Evolutionary conservation across 306 rosid species (phyloP).

Genomic region (Malus asiatica): DNA sequence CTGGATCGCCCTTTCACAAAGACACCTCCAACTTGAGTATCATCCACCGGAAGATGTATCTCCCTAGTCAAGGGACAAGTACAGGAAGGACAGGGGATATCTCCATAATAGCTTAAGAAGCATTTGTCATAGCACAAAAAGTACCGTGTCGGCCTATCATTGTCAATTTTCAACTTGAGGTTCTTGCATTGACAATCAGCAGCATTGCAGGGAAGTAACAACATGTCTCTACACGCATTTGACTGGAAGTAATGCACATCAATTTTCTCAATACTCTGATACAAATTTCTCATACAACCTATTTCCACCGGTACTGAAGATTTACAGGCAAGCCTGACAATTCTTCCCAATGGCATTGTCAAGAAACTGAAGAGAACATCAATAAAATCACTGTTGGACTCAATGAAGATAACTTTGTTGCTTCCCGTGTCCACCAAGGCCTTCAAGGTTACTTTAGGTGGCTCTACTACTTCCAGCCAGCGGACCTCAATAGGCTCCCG

Average conservation of each 20-base stretch:
- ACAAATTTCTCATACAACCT: constrained; percentile 7
- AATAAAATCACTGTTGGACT: neutral
- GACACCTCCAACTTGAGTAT: neutral
- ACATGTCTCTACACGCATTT: neutral
- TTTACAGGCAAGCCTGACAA: neutral
- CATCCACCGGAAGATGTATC: neutral
- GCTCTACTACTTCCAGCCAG: too few species aligned
- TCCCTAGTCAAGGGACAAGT: too few species aligned
- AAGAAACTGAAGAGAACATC: constrained; percentile 10
- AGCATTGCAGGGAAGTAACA: neutral
- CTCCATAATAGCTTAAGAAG: too few species aligned
- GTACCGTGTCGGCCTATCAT: neutral
- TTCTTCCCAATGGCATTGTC: neutral
- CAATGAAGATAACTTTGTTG: neutral
- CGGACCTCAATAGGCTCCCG: too few species aligned
- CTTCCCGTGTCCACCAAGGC: constrained; percentile 3
- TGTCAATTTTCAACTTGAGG: neutral
- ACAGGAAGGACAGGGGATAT: too few species aligned
- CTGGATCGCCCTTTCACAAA: neutral
- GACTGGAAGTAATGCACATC: neutral
- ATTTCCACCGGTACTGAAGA: neutral
- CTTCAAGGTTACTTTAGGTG: too few species aligned
- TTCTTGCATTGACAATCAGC: neutral
- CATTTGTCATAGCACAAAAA: neutral
- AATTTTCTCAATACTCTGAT: neutral